Evolutionary conservation across 2,329 filamentous ascomycete genomes (phyloP).

Genomic region (Colletotrichum plurivorum): DNA sequence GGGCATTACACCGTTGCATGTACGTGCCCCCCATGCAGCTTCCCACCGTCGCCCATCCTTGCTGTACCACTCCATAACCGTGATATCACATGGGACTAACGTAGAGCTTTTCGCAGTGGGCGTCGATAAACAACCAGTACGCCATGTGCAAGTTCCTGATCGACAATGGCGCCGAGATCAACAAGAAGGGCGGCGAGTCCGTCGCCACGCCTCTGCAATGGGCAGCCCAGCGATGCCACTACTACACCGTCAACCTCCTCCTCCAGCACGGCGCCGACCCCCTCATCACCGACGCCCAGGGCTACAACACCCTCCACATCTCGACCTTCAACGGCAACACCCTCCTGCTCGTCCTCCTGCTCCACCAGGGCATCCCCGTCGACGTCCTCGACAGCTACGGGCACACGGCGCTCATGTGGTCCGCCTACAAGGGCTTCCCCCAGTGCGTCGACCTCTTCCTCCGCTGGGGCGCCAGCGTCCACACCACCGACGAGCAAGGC

Average conservation of each 20-base stretch:
- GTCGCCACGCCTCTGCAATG: slow-evolving; percentile 95
- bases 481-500: slow-evolving; percentile 90
- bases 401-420: slow-evolving; percentile 98
- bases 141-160: slow-evolving; percentile 97
- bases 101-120: slow-evolving; percentile 76
- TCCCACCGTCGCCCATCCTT: neutral
- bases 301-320: slow-evolving; percentile 97
- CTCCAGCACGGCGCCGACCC: slow-evolving; percentile 94
- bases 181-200: slow-evolving; percentile 95
- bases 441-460: slow-evolving; percentile 93
- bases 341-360: slow-evolving; percentile 86
- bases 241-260: slow-evolving; percentile 94
- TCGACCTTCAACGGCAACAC: slow-evolving; percentile 98
- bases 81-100: slow-evolving; percentile 39
- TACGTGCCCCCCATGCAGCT: slow-evolving; percentile 59
- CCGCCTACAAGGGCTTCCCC: slow-evolving; percentile 96
- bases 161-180: slow-evolving; percentile 87
- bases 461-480: slow-evolving; percentile 95
- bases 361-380: slow-evolving; percentile 96
- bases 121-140: slow-evolving; percentile 98
- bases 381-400: slow-evolving; percentile 91
- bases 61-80: neutral
- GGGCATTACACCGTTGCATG: slow-evolving; percentile 95
- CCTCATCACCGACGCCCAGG: slow-evolving; percentile 91
- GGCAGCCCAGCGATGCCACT: slow-evolving; percentile 96